These are phyloP conservation scores for Neurospora africana DNA, from an alignment of 495 filamentous ascomycete genomes.

Conservation along the genomic window DNA sequence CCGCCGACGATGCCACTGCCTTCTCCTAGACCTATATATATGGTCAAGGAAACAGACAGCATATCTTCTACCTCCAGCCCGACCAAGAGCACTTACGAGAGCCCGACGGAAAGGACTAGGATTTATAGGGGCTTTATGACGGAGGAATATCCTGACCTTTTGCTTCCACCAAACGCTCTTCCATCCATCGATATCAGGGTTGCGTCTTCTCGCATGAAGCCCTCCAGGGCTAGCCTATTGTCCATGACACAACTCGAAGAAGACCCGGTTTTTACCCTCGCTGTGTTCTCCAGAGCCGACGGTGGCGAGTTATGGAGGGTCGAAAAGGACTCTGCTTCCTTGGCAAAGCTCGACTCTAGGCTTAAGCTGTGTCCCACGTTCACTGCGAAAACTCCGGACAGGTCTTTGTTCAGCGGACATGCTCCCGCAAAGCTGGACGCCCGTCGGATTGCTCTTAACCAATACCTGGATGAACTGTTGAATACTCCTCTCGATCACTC, in stretches of 20 bases:
- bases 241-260: conserved; percentile 62
- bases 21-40: conserved; percentile 30
- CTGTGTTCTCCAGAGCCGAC: conserved; percentile 67
- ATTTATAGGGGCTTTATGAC: conserved; percentile 57
- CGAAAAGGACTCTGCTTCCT: conserved; percentile 76
- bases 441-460: conserved; percentile 67
- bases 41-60: conserved; percentile 25
- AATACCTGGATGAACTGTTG: conserved; percentile 74
- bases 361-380: conserved; percentile 61
- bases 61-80: conserved; percentile 17
- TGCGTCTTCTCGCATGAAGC: conserved; percentile 80
- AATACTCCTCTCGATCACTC: conserved; percentile 70
- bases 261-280: conserved; percentile 89
- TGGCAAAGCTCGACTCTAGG: conserved; percentile 72
- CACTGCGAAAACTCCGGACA: conserved; percentile 65
- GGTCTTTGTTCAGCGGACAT: conserved; percentile 79
- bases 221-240: conserved; percentile 74
- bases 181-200: conserved; percentile 76
- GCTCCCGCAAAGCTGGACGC: conserved; percentile 91
- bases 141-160: conserved; percentile 71
- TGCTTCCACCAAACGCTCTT: conserved; percentile 85
- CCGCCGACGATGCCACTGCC: conserved; percentile 25
- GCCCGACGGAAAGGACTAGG: conserved; percentile 25
- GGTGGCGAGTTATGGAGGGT: conserved; percentile 82
- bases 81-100: conserved; percentile 22